Percentiles rank a stretch among this genome's conserved stretches.
phyloP scores from a whole-genome alignment of 345 rosid species.

The Melaleuca quinquenervia region DNA sequence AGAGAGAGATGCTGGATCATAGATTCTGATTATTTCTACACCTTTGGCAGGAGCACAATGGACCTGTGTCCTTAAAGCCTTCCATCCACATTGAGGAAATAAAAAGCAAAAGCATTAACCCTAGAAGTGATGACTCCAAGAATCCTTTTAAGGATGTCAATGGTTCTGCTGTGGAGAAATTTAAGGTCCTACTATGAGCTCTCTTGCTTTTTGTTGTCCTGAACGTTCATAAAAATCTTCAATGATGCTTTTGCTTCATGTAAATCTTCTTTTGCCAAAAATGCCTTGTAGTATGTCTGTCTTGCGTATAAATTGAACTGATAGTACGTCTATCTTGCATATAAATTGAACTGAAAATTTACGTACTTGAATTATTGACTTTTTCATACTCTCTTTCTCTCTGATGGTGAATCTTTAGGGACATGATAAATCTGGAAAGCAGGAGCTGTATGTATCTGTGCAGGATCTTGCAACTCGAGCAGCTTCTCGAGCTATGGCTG shows the following conservation, averaged over 20 bases:
- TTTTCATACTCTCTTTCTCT: background rate
- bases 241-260: background rate
- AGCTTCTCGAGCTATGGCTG: constrained; percentile 60
- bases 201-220: background rate
- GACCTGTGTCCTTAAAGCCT: constrained; percentile 18
- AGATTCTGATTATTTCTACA: background rate
- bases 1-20: background rate
- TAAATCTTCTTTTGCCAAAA: background rate
- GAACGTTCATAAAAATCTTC: background rate
- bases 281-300: background rate
- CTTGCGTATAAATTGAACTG: background rate
- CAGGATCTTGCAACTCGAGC: constrained; percentile 85
- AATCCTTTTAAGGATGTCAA: constrained; percentile 1
- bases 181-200: background rate
- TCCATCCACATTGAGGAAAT: constrained; percentile 21
- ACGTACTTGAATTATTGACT: background rate
- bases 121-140: constrained; percentile 16
- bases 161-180: background rate
- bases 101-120: constrained; percentile 17
- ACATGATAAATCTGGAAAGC: constrained; percentile 20
- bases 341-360: background rate
- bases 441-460: constrained; percentile 45
- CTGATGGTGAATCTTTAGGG: constrained; percentile 13
- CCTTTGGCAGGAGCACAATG: constrained; percentile 23
- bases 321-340: background rate